Conservation (phyloP, 306 rosid genomes). For the Crataegus laevigata region DNA sequence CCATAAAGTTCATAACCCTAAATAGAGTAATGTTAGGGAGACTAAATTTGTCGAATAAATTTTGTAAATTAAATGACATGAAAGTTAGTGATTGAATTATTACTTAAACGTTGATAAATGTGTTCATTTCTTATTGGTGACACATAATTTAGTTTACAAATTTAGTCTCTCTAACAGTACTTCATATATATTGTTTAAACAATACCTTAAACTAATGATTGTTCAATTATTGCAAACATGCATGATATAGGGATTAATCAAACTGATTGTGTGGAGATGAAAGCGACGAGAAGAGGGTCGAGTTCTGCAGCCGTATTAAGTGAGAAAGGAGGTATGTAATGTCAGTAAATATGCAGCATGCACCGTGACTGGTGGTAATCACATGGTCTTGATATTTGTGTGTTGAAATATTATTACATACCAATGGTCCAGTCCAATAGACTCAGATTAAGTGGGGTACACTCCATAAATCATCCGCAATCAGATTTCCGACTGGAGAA, state of each 20-base stretch:
- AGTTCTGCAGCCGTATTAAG: constrained; percentile 12
- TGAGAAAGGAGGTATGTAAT: constrained; percentile 7
- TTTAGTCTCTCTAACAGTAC: no score
- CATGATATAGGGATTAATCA: not conserved
- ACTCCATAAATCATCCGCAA: not conserved
- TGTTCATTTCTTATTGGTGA: no score
- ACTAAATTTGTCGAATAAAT: no score
- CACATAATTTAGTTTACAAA: no score
- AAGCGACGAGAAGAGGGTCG: not conserved
- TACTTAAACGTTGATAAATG: no score
- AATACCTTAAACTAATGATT: not conserved
- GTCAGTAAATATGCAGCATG: constrained; percentile 3
- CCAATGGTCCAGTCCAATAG: not conserved
- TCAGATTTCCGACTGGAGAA: not conserved
- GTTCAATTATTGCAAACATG: not conserved
- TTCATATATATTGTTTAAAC: not conserved
- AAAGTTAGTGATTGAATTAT: no score
- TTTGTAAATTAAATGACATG: no score
- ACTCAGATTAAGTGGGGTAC: constrained; percentile 14
- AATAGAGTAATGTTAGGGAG: no score
- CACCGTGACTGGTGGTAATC: constrained; percentile 10
- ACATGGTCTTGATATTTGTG: constrained; percentile 22
- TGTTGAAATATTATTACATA: not conserved
- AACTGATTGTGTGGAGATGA: not conserved
- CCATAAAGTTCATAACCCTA: not conserved